phyloP scores from a whole-genome alignment of 495 filamentous ascomycete species.

The Xylaria nigripes region DNA sequence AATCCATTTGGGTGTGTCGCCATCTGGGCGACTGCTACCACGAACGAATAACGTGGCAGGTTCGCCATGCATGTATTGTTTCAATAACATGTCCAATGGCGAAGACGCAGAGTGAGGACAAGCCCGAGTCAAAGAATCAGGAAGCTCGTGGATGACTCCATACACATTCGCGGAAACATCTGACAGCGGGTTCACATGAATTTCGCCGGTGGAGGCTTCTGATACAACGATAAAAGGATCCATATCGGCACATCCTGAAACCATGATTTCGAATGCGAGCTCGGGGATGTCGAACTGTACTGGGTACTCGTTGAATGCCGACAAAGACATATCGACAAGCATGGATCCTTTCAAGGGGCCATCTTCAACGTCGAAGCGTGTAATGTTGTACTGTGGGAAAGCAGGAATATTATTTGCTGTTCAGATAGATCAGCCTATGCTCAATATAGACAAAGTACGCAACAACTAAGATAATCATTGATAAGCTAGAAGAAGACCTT shows the following conservation, averaged over 20 bases:
- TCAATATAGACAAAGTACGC: slow-evolving; percentile 1
- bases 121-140: slow-evolving; percentile 54
- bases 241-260: slow-evolving; percentile 67
- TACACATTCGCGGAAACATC: slow-evolving; percentile 59
- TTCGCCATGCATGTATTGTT: slow-evolving; percentile 70
- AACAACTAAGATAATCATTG: not conserved
- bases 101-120: slow-evolving; percentile 72
- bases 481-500: slow-evolving; percentile 33
- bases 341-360: slow-evolving; percentile 55
- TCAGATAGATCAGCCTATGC: slow-evolving; percentile 22
- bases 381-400: slow-evolving; percentile 71
- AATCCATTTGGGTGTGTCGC: slow-evolving; percentile 70
- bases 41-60: slow-evolving; percentile 70
- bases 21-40: slow-evolving; percentile 58
- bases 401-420: slow-evolving; percentile 59
- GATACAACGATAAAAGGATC: slow-evolving; percentile 58
- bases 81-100: slow-evolving; percentile 76
- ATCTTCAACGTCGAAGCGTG: slow-evolving; percentile 67
- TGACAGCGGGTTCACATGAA: slow-evolving; percentile 56
- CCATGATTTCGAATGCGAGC: slow-evolving; percentile 73
- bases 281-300: slow-evolving; percentile 64
- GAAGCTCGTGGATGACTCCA: slow-evolving; percentile 61
- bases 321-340: slow-evolving; percentile 64
- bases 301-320: slow-evolving; percentile 63
- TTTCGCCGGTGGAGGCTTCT: slow-evolving; percentile 55